Evolutionary conservation across 441 rosid species (phyloP).

Genomic region (Erodium texanum): DNA sequence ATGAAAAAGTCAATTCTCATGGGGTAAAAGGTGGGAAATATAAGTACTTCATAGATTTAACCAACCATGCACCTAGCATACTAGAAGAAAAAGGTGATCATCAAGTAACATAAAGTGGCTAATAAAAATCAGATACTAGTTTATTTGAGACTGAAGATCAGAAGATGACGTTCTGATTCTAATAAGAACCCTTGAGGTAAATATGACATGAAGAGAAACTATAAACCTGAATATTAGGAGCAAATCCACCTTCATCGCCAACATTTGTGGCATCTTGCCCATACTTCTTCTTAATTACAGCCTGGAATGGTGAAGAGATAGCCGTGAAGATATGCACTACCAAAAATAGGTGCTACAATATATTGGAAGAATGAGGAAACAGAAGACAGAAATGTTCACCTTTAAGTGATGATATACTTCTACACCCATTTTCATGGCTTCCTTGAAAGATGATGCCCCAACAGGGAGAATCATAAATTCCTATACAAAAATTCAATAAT

Average conservation of each 20-base stretch:
- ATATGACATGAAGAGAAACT: neutral
- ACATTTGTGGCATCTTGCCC: slow-evolving; percentile 47
- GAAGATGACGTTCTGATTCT: neutral
- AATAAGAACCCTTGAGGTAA: neutral
- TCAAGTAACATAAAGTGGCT: neutral
- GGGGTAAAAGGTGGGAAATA: too few species aligned
- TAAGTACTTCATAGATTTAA: too few species aligned
- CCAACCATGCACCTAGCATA: too few species aligned
- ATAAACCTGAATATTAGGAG: slow-evolving; percentile 43
- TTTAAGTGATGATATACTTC: slow-evolving; percentile 39
- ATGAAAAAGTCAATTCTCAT: too few species aligned
- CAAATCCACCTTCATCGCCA: slow-evolving; percentile 49
- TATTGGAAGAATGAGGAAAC: neutral
- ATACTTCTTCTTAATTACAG: slow-evolving; percentile 46
- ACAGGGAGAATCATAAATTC: slow-evolving; percentile 38
- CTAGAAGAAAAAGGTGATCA: too few species aligned
- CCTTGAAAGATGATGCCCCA: slow-evolving; percentile 40
- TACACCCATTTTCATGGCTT: slow-evolving; percentile 39
- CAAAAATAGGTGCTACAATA: neutral
- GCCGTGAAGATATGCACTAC: neutral
- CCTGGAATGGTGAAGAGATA: slow-evolving; percentile 16
- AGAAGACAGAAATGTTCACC: neutral
- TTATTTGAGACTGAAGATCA: neutral
- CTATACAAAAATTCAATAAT: slow-evolving; percentile 11
- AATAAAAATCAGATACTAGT: neutral